These are phyloP conservation scores for Colletotrichum musicola DNA, from an alignment of 2,329 filamentous ascomycete genomes.

Conservation along the genomic window DNA sequence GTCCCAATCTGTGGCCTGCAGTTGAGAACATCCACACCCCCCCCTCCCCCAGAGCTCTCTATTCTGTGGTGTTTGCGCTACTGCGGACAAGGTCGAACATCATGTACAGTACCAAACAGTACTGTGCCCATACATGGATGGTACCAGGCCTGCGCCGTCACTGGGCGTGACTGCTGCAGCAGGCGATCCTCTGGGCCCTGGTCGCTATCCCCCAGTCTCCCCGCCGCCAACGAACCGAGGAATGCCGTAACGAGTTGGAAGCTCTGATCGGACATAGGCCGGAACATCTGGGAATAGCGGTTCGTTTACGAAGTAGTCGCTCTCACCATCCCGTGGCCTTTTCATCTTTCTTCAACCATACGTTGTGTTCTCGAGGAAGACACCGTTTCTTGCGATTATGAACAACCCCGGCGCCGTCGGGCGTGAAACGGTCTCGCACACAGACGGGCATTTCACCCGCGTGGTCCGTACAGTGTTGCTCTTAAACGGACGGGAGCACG, in stretches of 20 bases:
- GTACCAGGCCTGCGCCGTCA: constrained; percentile 32
- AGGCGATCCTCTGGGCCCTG: constrained; percentile 31
- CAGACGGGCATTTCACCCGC: not conserved
- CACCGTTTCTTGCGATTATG: not conserved
- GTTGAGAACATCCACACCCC: constrained; percentile 31
- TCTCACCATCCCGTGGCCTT: not conserved
- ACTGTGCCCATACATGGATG: constrained; percentile 28
- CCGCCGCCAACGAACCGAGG: constrained; percentile 15
- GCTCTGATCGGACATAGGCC: constrained; percentile 16
- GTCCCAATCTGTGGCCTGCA: constrained; percentile 35
- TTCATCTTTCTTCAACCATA: not conserved
- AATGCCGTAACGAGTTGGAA: constrained; percentile 24
- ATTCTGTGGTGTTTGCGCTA: constrained; percentile 30
- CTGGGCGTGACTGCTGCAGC: constrained; percentile 25
- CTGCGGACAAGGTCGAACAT: constrained; percentile 28
- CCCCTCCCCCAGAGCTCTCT: not conserved
- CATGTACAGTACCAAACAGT: constrained; percentile 26
- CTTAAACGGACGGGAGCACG: not conserved
- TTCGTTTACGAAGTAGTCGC: not conserved
- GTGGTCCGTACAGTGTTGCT: not conserved
- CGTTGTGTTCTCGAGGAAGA: not conserved
- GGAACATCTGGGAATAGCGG: not conserved
- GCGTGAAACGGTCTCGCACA: too few species aligned
- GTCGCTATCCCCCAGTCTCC: constrained; percentile 16
- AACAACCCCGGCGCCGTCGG: not conserved